Percentiles rank a stretch among this genome's conserved stretches.
These are phyloP conservation scores for Cordyceps militaris DNA, from an alignment of 2,329 filamentous ascomycete species.

Conservation along the genomic window DNA sequence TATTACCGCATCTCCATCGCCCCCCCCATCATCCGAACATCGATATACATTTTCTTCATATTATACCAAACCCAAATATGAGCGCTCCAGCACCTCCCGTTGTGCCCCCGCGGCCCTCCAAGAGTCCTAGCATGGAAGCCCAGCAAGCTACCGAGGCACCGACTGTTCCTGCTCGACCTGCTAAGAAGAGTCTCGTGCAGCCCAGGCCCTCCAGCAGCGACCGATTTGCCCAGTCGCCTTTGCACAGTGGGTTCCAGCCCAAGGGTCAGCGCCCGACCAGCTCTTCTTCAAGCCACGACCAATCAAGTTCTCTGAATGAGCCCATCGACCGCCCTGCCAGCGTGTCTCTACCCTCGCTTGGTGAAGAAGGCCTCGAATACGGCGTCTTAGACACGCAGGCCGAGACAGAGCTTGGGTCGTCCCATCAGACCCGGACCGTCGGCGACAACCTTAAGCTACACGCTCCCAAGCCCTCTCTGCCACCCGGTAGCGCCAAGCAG, in stretches of 20 bases:
- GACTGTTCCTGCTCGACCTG: conserved; percentile 71
- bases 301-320: conserved; percentile 30
- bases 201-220: conserved; percentile 71
- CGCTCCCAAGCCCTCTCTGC: conserved; percentile 81
- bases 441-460: conserved; percentile 77
- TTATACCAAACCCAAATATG: conserved; percentile 30
- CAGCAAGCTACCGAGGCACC: conserved; percentile 19
- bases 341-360: conserved; percentile 75
- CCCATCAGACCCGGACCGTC: conserved; percentile 68
- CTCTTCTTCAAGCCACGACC: conserved; percentile 28
- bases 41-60: not conserved
- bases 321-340: conserved; percentile 59
- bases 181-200: conserved; percentile 62
- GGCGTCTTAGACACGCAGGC: conserved; percentile 47
- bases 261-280: conserved; percentile 34
- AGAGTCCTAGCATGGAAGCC: conserved; percentile 40
- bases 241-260: conserved; percentile 62
- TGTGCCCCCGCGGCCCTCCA: conserved; percentile 50
- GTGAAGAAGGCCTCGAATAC: conserved; percentile 88
- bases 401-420: conserved; percentile 40
- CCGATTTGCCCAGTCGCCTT: conserved; percentile 75
- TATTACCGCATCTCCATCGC: not conserved
- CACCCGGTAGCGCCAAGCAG: conserved; percentile 72
- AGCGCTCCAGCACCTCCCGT: conserved; percentile 44
- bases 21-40: not conserved